phyloP scores from a whole-genome alignment of 352 stramenopile species.

The Phytopythium vexans region DNA sequence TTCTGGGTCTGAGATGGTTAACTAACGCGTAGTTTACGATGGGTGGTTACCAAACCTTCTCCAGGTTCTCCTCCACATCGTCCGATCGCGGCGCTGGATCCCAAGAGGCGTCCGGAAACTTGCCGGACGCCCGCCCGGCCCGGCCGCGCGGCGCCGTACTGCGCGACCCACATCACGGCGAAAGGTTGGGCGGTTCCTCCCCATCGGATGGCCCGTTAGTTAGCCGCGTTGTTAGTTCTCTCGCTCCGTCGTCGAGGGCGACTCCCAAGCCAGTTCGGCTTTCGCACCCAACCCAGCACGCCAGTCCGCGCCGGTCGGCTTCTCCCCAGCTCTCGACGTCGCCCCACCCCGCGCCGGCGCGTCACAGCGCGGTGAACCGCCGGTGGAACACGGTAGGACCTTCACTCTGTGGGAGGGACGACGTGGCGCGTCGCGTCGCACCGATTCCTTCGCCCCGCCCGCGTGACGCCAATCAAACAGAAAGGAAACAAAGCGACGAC shows the following conservation, averaged over 20 bases:
- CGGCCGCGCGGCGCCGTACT: too few relatives aligned
- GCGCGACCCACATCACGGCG: too few relatives aligned
- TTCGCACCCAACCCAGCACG: conserved; percentile 1
- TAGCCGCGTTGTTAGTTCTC: too few relatives aligned
- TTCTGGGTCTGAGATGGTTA: too few relatives aligned
- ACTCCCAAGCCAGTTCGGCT: too few relatives aligned
- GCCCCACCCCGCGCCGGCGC: not conserved
- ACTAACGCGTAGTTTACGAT: too few relatives aligned
- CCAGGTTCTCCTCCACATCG: not conserved
- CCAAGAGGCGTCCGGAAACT: conserved; percentile 2
- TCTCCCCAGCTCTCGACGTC: not conserved
- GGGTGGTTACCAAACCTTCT: too few relatives aligned
- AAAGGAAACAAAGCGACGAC: not conserved
- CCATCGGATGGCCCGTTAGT: too few relatives aligned
- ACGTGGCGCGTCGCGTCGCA: not conserved
- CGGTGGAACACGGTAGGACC: not conserved
- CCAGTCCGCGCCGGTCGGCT: not conserved
- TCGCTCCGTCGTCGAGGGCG: too few relatives aligned
- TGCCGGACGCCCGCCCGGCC: too few relatives aligned
- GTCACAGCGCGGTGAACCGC: not conserved
- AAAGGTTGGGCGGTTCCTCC: too few relatives aligned
- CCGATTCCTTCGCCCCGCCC: not conserved
- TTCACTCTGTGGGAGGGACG: not conserved
- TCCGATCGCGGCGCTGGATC: conserved; percentile 3
- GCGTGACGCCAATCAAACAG: conserved; percentile 3